Evolutionary conservation across 176 grass and related monocot species (phyloP), one percentile per base, ranked within the genome.

Genomic region (Alloteropsis semialata): DNA sequence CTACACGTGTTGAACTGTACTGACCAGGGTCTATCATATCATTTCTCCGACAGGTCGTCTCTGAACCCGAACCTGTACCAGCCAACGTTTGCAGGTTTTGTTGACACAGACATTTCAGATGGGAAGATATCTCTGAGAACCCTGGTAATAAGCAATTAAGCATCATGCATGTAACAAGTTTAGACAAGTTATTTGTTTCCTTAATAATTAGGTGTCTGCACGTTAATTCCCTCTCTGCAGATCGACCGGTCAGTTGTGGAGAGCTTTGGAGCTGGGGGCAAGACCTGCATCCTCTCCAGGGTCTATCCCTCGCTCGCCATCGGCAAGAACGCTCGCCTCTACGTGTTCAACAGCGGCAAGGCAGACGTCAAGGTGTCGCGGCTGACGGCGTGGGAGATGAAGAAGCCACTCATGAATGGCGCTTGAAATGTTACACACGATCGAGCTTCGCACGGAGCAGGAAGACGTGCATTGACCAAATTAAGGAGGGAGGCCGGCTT

Each of bases 201-300:
- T 17, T 49, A 49, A 49, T 17, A 30, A 32, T 30, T 33, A 49
- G 15, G 46, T 49, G 46, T 49, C 8, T 49, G 46, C 0, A 17
- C 46, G 0, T 49, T 49, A 49, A 49, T 49, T 16, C n/a, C n/a
- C 17, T 49, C 46, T 49, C 2, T 49, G 55, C 77, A 94, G 94
- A 94, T 97, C 2, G 94, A 97, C 46, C 42, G 89, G n/a, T 97
- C 94, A 0, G 94, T 94, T 1, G 82, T 97, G 0, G 94, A 97
- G 83, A 97, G 94, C 81, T 97, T 94, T 3, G 94, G 94, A 1
- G 92, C 65, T 3, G 81, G 81, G 2, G 94, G 94, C 50, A 92
- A 82, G 76, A 92, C 87, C 0, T 93, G 91, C 74, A 97, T 97
- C 50, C 86, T 93, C 21, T 94, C 94, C 0, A 81, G 94, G 24